Percentiles rank a stretch among this genome's conserved stretches.
These are phyloP conservation scores for Diaporthe eres DNA, from an alignment of 2,329 filamentous ascomycete genomes.

Conservation along the genomic window DNA sequence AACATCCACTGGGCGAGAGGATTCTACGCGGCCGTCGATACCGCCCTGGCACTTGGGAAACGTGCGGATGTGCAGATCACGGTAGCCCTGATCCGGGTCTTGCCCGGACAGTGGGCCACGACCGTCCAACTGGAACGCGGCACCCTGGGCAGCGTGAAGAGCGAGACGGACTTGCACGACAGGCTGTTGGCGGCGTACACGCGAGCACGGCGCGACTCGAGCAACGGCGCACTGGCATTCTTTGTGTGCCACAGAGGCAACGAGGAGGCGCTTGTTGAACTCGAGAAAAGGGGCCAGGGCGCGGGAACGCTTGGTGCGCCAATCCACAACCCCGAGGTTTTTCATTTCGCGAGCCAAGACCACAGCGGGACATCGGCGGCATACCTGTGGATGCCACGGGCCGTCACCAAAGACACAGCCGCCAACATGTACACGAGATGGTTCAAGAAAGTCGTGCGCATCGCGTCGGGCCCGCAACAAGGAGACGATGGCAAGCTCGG, in stretches of 20 bases:
- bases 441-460: constrained; percentile 33
- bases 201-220: not conserved
- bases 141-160: not conserved
- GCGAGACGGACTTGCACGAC: not conserved
- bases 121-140: not conserved
- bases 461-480: not conserved
- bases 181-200: not conserved
- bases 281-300: not conserved
- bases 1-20: not conserved
- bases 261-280: not conserved
- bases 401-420: not conserved
- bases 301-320: not conserved
- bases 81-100: not conserved
- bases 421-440: constrained; percentile 12
- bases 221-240: not conserved
- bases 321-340: not conserved
- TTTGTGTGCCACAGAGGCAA: constrained; percentile 8
- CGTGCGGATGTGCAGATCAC: not conserved
- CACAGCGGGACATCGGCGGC: not conserved
- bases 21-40: constrained; percentile 36
- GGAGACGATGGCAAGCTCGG: not conserved
- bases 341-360: not conserved
- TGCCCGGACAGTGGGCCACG: not conserved
- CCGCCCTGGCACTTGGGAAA: constrained; percentile 2
- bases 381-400: constrained; percentile 30